Evolutionary conservation across 495 filamentous ascomycete genomes (phyloP).

Genomic region (Hyaloscypha finlandica): DNA sequence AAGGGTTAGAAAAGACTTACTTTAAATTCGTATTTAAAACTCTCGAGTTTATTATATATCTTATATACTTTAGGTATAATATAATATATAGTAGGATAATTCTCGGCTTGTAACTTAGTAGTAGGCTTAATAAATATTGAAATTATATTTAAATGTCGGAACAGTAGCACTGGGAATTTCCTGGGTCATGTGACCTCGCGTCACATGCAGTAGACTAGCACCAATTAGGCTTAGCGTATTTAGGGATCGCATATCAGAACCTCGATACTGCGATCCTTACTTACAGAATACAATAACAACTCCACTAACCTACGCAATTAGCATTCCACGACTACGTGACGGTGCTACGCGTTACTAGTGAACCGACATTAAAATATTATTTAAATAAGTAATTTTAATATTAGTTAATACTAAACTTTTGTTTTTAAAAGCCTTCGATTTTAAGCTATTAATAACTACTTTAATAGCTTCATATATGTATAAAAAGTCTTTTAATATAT

Average conservation of each 20-base stretch:
- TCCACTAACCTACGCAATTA: too few relatives aligned
- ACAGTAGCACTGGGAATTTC: too few relatives aligned
- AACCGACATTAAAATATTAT: too few relatives aligned
- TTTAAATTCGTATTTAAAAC: slow-evolving; percentile 3
- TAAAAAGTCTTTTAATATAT: slow-evolving; percentile 16
- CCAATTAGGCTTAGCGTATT: too few relatives aligned
- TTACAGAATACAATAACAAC: too few relatives aligned
- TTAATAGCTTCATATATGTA: slow-evolving; percentile 14
- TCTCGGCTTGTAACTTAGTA: slow-evolving; percentile 10
- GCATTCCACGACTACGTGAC: too few relatives aligned
- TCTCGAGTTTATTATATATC: slow-evolving; percentile 9
- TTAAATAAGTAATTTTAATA: slow-evolving; percentile 14
- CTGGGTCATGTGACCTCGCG: too few relatives aligned
- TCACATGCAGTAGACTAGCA: too few relatives aligned
- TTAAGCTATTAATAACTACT: neutral
- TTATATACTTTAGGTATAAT: slow-evolving; percentile 14
- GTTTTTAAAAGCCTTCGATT: slow-evolving; percentile 19
- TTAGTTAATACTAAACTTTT: slow-evolving; percentile 13
- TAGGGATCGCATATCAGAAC: too few relatives aligned
- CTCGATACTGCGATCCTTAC: too few relatives aligned
- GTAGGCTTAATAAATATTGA: slow-evolving; percentile 11
- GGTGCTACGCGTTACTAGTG: too few relatives aligned
- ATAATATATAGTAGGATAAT: neutral
- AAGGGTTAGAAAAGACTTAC: slow-evolving; percentile 14
- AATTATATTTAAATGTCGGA: neutral